Base-by-base conservation (phyloP, 108 stramenopile species). In the Epipyxis sp. region DNA sequence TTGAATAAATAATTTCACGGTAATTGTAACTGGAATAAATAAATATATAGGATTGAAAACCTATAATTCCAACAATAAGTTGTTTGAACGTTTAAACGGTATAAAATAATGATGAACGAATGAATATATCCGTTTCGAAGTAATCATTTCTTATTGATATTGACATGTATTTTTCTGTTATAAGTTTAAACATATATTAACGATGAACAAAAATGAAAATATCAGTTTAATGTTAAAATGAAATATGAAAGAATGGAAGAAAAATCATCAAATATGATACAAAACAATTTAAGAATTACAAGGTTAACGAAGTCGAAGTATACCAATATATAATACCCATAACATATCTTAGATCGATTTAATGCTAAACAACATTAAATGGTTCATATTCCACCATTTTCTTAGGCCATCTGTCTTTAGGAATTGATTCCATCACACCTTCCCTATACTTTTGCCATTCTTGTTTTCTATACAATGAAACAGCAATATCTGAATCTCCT, bases 401-500 rank as follows among this genome's bases (percentile, higher is more conserved):
- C 34, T 65, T 65, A 10, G 61, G 61, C 61, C 61, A 65, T 25
- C 25, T 29, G 34, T 37, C 34, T 25, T 3, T 65, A 10, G 61
- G 34, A 37, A 65, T 65, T 10, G 20, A 16, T 25, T 65, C 6
- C 61, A 65, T 65, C 30, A 65, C 61, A 35, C 34, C 61, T 29
- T 37, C 34, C 3, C 35, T 13, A 37, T 65, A 65, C 3, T 25
- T 10, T 65, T 25, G 13, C 61, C 61, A 65, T 32, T 13, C 6
- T 65, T 65, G 61, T 32, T 65, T 65, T 10, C 25, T 16, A 37
- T 35, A 65, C 3, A 65, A 25, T 32, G 20, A 16, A 10, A 65
- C 61, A 29, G 34, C 61, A 65, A 65, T 65, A 37, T 65, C 61
- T 6, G 61, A 32, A 65, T 65, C 61, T 16, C 61, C 25, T 65